phyloP scores from a whole-genome alignment of 768 basidiomycete genomes.

The Lepiota brunneoincarnata region DNA sequence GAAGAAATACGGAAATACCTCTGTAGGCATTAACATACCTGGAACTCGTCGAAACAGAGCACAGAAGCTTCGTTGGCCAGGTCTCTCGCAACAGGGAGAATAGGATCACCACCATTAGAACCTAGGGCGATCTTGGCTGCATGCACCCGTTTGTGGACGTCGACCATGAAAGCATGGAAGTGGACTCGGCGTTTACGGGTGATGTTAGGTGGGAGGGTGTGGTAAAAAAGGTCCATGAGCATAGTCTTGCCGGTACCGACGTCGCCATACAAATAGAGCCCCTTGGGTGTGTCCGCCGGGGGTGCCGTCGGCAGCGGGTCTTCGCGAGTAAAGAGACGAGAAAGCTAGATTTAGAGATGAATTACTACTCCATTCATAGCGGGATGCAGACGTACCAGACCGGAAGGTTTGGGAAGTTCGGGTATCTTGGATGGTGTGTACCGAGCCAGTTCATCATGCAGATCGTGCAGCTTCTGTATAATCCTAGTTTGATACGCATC shows the following conservation, averaged over 20 bases:
- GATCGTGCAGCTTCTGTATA: conserved; percentile 74
- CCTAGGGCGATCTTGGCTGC: conserved; percentile 75
- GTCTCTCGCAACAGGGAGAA: conserved; percentile 83
- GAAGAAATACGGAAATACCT: background rate
- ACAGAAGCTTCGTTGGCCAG: conserved; percentile 82
- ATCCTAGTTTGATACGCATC: conserved; percentile 87
- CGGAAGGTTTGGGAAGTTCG: background rate
- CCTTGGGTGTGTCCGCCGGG: conserved; percentile 66
- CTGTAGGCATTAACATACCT: conserved; percentile 44
- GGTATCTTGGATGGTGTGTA: conserved; percentile 74
- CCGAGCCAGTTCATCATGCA: conserved; percentile 66
- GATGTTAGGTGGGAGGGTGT: conserved; percentile 67
- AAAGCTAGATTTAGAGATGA: conserved; percentile 33
- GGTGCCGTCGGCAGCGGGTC: conserved; percentile 33
- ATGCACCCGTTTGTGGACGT: conserved; percentile 93
- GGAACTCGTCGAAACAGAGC: conserved; percentile 97
- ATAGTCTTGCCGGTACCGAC: conserved; percentile 98
- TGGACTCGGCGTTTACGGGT: conserved; percentile 85
- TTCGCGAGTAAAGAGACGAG: conserved; percentile 44
- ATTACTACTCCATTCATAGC: conserved; percentile 12
- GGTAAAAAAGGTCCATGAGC: conserved; percentile 98
- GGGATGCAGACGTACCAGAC: background rate
- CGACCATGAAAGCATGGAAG: conserved; percentile 99
- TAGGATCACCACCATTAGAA: conserved; percentile 71
- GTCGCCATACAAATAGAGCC: conserved; percentile 93